Evolutionary conservation across 345 rosid species (phyloP).

Genomic region (Barbarea vulgaris): DNA sequence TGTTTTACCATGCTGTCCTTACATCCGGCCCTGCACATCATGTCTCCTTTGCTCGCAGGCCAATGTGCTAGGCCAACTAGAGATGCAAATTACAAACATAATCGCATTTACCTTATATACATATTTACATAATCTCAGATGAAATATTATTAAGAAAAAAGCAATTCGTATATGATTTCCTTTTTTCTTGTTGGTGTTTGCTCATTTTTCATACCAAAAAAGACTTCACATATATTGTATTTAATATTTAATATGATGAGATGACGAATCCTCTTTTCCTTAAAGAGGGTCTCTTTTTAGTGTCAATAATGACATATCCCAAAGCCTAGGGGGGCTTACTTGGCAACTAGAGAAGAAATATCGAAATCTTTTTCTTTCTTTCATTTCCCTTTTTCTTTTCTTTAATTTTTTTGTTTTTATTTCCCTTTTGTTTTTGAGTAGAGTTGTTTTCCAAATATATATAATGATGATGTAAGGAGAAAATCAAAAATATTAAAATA

Average conservation of each 20-base stretch:
- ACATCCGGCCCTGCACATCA: no score
- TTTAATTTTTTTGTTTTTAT: neutral
- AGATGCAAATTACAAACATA: neutral
- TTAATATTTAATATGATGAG: neutral
- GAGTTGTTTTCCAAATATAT: neutral
- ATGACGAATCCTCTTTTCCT: conserved; percentile 20
- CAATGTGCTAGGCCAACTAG: neutral
- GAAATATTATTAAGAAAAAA: neutral
- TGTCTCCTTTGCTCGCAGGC: neutral
- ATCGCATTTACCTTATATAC: neutral
- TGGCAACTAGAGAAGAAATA: conserved; percentile 29
- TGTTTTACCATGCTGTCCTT: no score
- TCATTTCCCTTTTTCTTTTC: neutral
- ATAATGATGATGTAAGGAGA: neutral
- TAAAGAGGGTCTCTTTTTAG: conserved; percentile 19
- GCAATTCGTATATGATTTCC: neutral
- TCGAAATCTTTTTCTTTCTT: neutral
- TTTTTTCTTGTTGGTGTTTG: neutral
- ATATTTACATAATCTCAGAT: neutral
- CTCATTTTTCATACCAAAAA: conserved; percentile 10
- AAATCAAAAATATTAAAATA: neutral
- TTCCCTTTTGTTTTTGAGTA: neutral
- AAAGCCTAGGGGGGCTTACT: conserved; percentile 20
- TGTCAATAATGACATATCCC: conserved; percentile 26
- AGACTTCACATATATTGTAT: neutral